Percentiles rank a stretch among this genome's conserved stretches.
Evolutionary conservation across 73 alveolate species (phyloP).

Genomic region (Diophrys sp.): DNA sequence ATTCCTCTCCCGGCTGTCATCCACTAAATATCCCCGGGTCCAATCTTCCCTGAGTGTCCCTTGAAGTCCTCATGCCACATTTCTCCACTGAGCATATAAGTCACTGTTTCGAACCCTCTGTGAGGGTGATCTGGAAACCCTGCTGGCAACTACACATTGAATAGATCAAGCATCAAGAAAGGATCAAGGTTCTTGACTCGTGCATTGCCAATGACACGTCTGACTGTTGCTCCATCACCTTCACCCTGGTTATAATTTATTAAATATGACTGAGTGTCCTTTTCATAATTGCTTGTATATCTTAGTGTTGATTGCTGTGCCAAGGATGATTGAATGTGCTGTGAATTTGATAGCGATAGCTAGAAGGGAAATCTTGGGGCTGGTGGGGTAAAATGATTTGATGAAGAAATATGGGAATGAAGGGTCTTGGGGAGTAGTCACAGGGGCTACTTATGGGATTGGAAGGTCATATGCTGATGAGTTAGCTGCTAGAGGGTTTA

Average conservation of each 20-base stretch:
- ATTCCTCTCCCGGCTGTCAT: constrained; percentile 86
- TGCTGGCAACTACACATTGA: constrained; percentile 30
- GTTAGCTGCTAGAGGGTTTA: too few species aligned
- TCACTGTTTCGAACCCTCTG: constrained; percentile 52
- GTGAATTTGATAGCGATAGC: background rate
- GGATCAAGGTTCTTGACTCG: constrained; percentile 69
- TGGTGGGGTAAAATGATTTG: too few species aligned
- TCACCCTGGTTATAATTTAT: constrained; percentile 50
- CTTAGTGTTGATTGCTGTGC: background rate
- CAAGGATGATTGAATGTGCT: background rate
- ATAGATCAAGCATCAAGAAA: constrained; percentile 58
- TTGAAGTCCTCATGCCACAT: constrained; percentile 26
- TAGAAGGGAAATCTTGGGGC: background rate
- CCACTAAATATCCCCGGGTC: constrained; percentile 77
- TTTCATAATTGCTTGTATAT: background rate
- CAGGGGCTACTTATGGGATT: too few species aligned
- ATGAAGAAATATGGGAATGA: background rate
- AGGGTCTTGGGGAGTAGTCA: background rate
- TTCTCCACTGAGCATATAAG: constrained; percentile 35
- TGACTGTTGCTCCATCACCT: constrained; percentile 87
- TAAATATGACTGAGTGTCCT: too few species aligned
- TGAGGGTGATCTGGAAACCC: constrained; percentile 64
- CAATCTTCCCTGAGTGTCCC: constrained; percentile 38
- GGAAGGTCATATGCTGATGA: too few species aligned
- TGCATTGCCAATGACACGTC: constrained; percentile 67